Conservation (phyloP, 495 filamentous ascomycete genomes). For the Aspergillus taichungensis region DNA sequence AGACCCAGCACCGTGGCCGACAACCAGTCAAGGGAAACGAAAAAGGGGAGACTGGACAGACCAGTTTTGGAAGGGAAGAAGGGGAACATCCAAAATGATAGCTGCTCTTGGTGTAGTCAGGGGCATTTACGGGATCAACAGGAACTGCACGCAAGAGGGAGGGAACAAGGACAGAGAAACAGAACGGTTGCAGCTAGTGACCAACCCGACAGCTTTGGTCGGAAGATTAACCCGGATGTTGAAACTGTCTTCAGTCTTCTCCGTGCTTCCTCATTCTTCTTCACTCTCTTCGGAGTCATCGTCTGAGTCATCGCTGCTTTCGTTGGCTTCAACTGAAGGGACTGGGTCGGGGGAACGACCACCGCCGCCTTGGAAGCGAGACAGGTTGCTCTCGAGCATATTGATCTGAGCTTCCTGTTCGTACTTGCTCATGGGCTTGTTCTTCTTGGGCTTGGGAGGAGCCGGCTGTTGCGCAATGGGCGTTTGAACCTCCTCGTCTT, state of each 20-base stretch:
- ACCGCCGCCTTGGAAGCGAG: conserved; percentile 37
- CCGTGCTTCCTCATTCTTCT: conserved; percentile 33
- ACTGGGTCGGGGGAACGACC: conserved; percentile 34
- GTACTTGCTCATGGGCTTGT: conserved; percentile 94
- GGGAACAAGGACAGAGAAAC: too few species aligned
- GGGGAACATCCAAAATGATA: too few species aligned
- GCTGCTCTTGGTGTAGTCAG: too few species aligned
- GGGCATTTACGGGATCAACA: too few species aligned
- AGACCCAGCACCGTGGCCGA: too few species aligned
- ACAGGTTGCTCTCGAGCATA: conserved; percentile 55
- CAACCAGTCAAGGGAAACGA: not conserved
- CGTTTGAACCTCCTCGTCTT: conserved; percentile 33
- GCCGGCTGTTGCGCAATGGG: conserved; percentile 39
- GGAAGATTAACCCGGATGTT: too few species aligned
- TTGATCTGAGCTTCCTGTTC: conserved; percentile 89
- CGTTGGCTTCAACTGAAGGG: conserved; percentile 38
- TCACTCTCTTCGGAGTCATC: conserved; percentile 49
- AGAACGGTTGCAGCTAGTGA: too few species aligned
- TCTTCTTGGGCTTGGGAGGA: conserved; percentile 76
- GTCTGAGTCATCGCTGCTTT: conserved; percentile 42
- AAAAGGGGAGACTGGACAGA: too few species aligned
- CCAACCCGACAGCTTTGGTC: too few species aligned
- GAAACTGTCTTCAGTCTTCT: too few species aligned
- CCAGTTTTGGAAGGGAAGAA: too few species aligned
- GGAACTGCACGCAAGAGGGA: too few species aligned